These are phyloP conservation scores for Apiospora koreana DNA, from an alignment of 2,329 filamentous ascomycete species.

Conservation along the genomic window DNA sequence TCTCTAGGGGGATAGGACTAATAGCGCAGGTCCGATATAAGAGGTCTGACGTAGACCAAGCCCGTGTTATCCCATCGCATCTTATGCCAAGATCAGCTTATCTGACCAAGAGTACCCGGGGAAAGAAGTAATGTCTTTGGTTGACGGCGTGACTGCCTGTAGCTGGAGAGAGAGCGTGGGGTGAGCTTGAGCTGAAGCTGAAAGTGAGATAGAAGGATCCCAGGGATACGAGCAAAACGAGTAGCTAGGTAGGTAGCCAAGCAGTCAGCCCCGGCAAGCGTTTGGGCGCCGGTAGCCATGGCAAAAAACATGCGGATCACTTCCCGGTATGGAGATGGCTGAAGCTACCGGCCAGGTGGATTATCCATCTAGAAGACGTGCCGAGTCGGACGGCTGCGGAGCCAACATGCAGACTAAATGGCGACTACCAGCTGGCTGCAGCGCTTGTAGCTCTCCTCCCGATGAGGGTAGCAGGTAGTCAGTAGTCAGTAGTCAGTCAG, in stretches of 20 bases:
- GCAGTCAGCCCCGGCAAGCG: not conserved
- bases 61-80: not conserved
- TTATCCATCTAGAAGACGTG: not conserved
- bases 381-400: not conserved
- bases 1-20: not conserved
- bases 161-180: not conserved
- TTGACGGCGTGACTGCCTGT: not conserved
- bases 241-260: not conserved
- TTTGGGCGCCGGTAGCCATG: not conserved
- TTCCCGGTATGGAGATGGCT: not conserved
- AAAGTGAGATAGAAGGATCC: not conserved
- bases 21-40: not conserved
- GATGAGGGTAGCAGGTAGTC: not conserved
- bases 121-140: not conserved
- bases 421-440: not conserved
- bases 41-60: conserved; percentile 2
- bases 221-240: not conserved
- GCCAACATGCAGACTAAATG: not conserved
- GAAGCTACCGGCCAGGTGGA: conserved; percentile 3
- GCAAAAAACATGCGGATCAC: not conserved
- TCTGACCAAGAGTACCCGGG: not conserved
- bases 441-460: not conserved
- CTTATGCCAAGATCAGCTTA: conserved; percentile 2
- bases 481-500: not conserved
- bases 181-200: not conserved